These are phyloP conservation scores for Plasmodium gallinaceum DNA, from an alignment of 169 alveolate species.

Conservation along the genomic window DNA sequence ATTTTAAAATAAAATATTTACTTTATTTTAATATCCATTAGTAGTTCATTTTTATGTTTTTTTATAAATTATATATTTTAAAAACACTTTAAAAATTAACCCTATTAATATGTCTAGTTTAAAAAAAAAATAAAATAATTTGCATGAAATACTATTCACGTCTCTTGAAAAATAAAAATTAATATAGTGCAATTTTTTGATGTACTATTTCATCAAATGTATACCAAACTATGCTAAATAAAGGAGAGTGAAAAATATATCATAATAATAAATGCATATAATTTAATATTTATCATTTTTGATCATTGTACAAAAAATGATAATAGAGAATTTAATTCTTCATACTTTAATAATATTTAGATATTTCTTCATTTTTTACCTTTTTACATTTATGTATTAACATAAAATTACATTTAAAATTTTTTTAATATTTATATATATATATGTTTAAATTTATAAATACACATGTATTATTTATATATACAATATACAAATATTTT, in stretches of 20 bases:
- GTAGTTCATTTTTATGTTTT: too few relatives aligned
- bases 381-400: neutral
- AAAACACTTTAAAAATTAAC: neutral
- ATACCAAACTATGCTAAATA: neutral
- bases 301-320: neutral
- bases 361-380: neutral
- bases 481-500: too few relatives aligned
- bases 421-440: too few relatives aligned
- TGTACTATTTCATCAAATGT: neutral
- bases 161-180: neutral
- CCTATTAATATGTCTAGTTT: neutral
- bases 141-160: neutral
- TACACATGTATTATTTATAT: too few relatives aligned
- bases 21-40: too few relatives aligned
- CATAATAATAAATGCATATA: neutral
- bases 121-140: neutral
- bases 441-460: too few relatives aligned
- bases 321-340: neutral
- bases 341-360: neutral
- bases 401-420: too few relatives aligned
- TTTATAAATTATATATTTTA: neutral
- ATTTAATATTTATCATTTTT: neutral
- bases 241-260: neutral
- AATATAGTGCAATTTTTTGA: neutral
- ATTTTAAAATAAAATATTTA: too few relatives aligned